phyloP scores from a whole-genome alignment of 352 stramenopile genomes.

The Elongisporangium senticosum region DNA sequence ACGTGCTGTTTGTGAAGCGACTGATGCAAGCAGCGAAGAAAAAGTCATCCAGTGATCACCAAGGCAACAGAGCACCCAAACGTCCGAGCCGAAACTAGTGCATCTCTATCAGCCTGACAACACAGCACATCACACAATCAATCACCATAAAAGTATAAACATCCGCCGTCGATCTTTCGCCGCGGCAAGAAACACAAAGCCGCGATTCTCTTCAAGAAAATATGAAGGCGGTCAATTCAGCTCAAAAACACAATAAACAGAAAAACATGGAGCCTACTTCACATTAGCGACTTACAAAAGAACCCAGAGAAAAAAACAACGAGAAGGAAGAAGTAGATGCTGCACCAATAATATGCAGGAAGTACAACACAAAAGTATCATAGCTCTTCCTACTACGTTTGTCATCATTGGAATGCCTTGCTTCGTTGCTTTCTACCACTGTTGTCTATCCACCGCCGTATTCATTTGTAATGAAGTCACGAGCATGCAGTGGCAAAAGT shows the following conservation, averaged over 20 bases:
- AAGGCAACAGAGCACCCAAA: background rate
- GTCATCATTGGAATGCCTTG: too few species aligned
- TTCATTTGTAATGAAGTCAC: too few species aligned
- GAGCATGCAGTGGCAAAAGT: too few species aligned
- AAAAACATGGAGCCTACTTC: background rate
- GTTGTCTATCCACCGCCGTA: too few species aligned
- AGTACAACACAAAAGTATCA: background rate
- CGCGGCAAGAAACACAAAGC: background rate
- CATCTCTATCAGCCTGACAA: background rate
- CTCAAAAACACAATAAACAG: background rate
- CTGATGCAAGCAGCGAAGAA: slow-evolving; percentile 38
- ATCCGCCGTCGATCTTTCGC: too few species aligned
- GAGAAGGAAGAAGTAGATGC: background rate
- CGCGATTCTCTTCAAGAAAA: too few species aligned
- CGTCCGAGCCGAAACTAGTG: background rate
- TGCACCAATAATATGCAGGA: too few species aligned
- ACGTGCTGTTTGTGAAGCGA: slow-evolving; percentile 49
- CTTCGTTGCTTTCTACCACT: too few species aligned
- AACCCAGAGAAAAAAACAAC: background rate
- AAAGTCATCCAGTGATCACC: background rate
- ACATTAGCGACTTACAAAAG: background rate
- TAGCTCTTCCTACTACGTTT: background rate
- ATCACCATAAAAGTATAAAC: slow-evolving; percentile 1
- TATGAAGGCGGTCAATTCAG: background rate
- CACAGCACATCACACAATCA: background rate